phyloP scores from a whole-genome alignment of 805 yeast species.

The Ogataea sp. region DNA sequence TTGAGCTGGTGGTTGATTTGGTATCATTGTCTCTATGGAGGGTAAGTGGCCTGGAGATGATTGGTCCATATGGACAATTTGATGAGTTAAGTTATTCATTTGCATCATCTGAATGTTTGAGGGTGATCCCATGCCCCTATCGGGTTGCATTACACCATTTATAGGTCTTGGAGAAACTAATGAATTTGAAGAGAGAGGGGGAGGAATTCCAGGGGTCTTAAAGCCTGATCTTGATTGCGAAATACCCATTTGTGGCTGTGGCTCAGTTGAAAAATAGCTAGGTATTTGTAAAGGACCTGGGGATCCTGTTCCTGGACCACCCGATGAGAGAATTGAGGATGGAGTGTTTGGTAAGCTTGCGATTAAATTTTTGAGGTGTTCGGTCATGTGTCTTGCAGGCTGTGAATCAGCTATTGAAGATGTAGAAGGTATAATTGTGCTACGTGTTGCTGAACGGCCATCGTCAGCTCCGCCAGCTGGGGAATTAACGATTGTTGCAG shows the following conservation, averaged over 20 bases:
- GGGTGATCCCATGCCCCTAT: too few species aligned
- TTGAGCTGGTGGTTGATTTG: not conserved
- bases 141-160: too few species aligned
- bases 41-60: not conserved
- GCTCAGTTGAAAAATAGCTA: not conserved
- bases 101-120: too few species aligned
- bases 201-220: not conserved
- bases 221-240: not conserved
- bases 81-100: too few species aligned
- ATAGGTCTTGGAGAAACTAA: too few species aligned
- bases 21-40: too few species aligned
- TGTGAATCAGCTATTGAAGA: slow-evolving; percentile 21
- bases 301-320: not conserved
- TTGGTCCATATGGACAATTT: too few species aligned
- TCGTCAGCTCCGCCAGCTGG: not conserved
- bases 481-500: slow-evolving; percentile 21
- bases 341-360: slow-evolving; percentile 20
- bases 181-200: too few species aligned
- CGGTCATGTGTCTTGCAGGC: slow-evolving; percentile 29
- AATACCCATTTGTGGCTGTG: not conserved
- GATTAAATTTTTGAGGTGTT: slow-evolving; percentile 31
- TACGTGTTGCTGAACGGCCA: slow-evolving; percentile 10
- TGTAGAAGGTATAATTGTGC: slow-evolving; percentile 17
- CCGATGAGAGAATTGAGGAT: not conserved
- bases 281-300: not conserved